Evolutionary conservation across 1,139 yeast genomes (phyloP).

Genomic region (Blastobotrys buckinghamii): DNA sequence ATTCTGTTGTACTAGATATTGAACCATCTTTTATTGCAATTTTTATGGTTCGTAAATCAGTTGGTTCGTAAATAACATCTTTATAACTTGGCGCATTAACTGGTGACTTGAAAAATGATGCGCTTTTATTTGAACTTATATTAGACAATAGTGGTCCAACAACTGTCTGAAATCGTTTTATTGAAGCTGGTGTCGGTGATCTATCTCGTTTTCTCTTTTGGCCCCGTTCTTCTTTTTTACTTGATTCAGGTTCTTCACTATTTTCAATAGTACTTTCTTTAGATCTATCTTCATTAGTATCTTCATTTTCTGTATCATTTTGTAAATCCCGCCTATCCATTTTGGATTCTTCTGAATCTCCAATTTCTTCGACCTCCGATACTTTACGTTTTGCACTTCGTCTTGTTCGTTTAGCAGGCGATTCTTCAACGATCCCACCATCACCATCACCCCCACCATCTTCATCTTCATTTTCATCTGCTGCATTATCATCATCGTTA

Average conservation of each 20-base stretch:
- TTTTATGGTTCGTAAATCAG: constrained; percentile 59
- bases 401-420: constrained; percentile 4
- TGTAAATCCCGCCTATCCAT: constrained; percentile 8
- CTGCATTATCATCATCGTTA: constrained; percentile 8
- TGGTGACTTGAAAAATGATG: constrained; percentile 68
- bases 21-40: constrained; percentile 54
- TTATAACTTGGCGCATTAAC: constrained; percentile 70
- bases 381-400: background rate
- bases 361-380: no score
- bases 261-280: constrained; percentile 8
- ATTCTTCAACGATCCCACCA: constrained; percentile 3
- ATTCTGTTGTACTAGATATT: constrained; percentile 43
- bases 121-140: constrained; percentile 64
- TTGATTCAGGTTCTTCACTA: constrained; percentile 5
- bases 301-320: constrained; percentile 12
- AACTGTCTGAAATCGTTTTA: constrained; percentile 29
- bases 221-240: constrained; percentile 6
- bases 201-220: constrained; percentile 15
- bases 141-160: constrained; percentile 51
- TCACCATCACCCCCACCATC: constrained; percentile 9
- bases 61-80: constrained; percentile 55
- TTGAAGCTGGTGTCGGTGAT: constrained; percentile 16
- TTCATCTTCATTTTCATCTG: constrained; percentile 8
- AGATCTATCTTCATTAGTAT: constrained; percentile 9
- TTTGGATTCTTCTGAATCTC: background rate